These are phyloP conservation scores for Escovopsis sp. DNA, from an alignment of 2,329 filamentous ascomycete species.

Conservation along the genomic window DNA sequence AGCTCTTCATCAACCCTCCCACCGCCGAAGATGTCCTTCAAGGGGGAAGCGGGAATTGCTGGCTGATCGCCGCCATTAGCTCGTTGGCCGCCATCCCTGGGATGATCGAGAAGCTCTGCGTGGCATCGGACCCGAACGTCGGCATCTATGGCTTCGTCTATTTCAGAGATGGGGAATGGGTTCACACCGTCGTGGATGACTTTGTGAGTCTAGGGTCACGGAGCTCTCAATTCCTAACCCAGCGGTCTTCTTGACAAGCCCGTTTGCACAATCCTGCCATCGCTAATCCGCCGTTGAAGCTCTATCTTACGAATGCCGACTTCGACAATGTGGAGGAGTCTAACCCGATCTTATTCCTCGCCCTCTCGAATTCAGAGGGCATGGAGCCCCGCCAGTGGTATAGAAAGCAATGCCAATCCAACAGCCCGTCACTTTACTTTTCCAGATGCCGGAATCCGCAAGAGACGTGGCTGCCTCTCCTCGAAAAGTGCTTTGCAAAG, in stretches of 20 bases:
- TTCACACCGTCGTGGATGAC: constrained; percentile 43
- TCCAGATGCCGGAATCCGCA: constrained; percentile 60
- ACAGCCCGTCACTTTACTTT: constrained; percentile 62
- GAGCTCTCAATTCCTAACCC: too few species aligned
- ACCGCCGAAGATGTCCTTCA: constrained; percentile 67
- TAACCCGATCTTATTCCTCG: too few species aligned
- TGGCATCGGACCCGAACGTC: constrained; percentile 55
- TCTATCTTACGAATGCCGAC: constrained; percentile 41
- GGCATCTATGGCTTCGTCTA: constrained; percentile 83
- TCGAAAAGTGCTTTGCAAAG: constrained; percentile 72
- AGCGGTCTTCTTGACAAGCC: neutral
- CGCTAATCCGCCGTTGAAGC: constrained; percentile 11
- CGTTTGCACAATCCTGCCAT: neutral
- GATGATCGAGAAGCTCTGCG: constrained; percentile 59
- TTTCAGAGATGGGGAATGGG: constrained; percentile 64
- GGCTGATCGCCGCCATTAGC: constrained; percentile 69
- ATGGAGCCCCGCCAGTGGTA: constrained; percentile 23
- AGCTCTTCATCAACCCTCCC: constrained; percentile 66
- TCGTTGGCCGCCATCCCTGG: constrained; percentile 60
- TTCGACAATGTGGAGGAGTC: constrained; percentile 36
- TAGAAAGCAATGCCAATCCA: constrained; percentile 56
- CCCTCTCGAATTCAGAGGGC: too few species aligned
- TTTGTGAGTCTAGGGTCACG: constrained; percentile 20
- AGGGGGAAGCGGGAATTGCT: constrained; percentile 68
- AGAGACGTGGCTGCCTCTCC: constrained; percentile 65